Conservation (phyloP, 2,329 filamentous ascomycete species). For the Talaromyces sp. region DNA sequence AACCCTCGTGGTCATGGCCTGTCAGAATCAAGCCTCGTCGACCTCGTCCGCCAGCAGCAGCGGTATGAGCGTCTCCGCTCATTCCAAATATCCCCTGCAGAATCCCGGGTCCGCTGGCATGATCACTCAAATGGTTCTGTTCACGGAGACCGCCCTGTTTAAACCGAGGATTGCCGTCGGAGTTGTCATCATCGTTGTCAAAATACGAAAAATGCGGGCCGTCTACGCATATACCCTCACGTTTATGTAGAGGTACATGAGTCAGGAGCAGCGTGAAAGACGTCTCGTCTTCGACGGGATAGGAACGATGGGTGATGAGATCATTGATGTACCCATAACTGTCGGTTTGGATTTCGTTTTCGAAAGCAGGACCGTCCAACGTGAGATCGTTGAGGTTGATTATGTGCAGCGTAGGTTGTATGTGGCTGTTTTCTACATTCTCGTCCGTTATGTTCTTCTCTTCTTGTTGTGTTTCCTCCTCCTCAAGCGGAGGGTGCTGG, state of each 20-base stretch:
- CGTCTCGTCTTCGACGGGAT: slow-evolving; percentile 58
- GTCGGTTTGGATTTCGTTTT: slow-evolving; percentile 62
- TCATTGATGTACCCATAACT: slow-evolving; percentile 70
- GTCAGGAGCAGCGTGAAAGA: slow-evolving; percentile 81
- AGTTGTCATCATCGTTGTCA: slow-evolving; percentile 47
- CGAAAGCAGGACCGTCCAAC: slow-evolving; percentile 75
- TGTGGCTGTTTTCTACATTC: not conserved
- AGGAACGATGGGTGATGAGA: slow-evolving; percentile 53
- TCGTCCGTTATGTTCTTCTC: not conserved
- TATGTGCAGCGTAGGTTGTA: slow-evolving; percentile 65
- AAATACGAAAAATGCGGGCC: slow-evolving; percentile 79
- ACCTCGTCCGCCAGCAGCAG: slow-evolving; percentile 57
- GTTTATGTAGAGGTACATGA: slow-evolving; percentile 86
- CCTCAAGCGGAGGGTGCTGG: slow-evolving; percentile 46
- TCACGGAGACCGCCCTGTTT: slow-evolving; percentile 58
- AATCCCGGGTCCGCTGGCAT: slow-evolving; percentile 65
- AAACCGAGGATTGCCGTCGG: slow-evolving; percentile 25
- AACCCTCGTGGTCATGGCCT: slow-evolving; percentile 93
- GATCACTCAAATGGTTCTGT: slow-evolving; percentile 80
- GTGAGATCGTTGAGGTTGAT: slow-evolving; percentile 91
- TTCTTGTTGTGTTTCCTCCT: not conserved
- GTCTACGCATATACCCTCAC: slow-evolving; percentile 76
- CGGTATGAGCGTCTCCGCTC: slow-evolving; percentile 56
- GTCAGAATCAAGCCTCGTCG: slow-evolving; percentile 77
- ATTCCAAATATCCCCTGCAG: slow-evolving; percentile 81